phyloP scores from a whole-genome alignment of 177 flowering plant genomes.

The Vitis hybrid region DNA sequence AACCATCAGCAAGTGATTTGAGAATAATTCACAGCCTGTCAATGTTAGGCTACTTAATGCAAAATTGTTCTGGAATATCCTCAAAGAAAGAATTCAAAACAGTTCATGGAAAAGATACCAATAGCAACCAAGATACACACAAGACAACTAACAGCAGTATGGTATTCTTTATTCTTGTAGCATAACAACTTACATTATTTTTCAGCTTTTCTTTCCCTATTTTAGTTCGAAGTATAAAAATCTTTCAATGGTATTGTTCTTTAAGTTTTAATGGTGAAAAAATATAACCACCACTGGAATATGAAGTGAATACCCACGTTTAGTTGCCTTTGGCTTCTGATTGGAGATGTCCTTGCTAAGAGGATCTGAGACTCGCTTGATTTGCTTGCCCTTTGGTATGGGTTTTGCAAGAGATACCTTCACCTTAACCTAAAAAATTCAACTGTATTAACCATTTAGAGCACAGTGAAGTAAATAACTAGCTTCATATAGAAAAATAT shows the following conservation, averaged over 20 bases:
- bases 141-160: background rate
- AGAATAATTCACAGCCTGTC: background rate
- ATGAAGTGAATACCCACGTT: constrained; percentile 23
- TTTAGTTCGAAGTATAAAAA: background rate
- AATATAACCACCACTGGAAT: no score
- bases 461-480: background rate
- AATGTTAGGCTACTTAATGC: background rate
- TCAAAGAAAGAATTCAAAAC: background rate
- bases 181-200: no score
- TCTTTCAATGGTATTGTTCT: background rate
- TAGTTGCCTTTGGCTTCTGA: constrained; percentile 21
- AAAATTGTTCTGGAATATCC: background rate
- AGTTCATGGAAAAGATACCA: background rate
- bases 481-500: background rate
- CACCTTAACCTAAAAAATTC: constrained; percentile 32
- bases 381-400: constrained; percentile 25
- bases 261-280: background rate
- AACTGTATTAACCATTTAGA: background rate
- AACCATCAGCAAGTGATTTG: background rate
- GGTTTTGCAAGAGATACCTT: constrained; percentile 48
- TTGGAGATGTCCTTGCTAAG: constrained; percentile 19
- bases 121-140: background rate
- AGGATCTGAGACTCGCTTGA: constrained; percentile 16
- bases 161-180: no score
- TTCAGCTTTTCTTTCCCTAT: background rate